Percentiles rank a stretch among this genome's conserved stretches.
These are phyloP conservation scores for Trypanosoma vivax DNA, from an alignment of 208 protist genomes.

Conservation along the genomic window DNA sequence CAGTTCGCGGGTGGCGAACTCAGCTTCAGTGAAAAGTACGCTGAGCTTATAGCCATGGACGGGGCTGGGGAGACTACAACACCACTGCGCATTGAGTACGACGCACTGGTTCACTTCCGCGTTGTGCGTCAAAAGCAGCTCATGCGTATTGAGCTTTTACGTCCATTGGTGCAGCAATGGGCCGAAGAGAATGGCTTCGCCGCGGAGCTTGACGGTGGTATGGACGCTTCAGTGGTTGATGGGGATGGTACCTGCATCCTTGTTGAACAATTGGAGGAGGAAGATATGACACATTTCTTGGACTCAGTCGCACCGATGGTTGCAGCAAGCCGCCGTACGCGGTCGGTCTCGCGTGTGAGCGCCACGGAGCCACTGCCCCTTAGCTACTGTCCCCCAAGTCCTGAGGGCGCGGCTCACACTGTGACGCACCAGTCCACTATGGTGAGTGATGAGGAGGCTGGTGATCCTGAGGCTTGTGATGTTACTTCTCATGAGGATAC, in stretches of 20 bases:
- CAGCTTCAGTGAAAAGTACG: conserved; percentile 51
- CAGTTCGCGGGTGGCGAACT: conserved; percentile 63
- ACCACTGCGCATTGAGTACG: conserved; percentile 53
- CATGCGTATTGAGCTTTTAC: conserved; percentile 69
- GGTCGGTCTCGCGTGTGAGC: conserved; percentile 66
- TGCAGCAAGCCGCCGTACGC: conserved; percentile 40
- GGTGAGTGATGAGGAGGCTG: neutral
- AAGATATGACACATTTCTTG: conserved; percentile 58
- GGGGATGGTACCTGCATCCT: conserved; percentile 21
- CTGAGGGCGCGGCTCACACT: neutral
- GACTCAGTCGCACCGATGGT: conserved; percentile 44
- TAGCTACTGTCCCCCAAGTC: conserved; percentile 17
- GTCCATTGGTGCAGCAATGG: conserved; percentile 34
- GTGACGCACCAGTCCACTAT: neutral
- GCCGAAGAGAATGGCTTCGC: conserved; percentile 56
- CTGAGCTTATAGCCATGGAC: conserved; percentile 51
- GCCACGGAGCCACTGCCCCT: conserved; percentile 62
- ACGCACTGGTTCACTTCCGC: conserved; percentile 61
- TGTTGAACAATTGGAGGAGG: conserved; percentile 34
- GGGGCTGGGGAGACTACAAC: conserved; percentile 40
- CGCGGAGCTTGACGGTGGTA: conserved; percentile 29
- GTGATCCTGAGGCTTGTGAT: neutral
- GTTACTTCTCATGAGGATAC: no score
- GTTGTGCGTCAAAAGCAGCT: conserved; percentile 49
- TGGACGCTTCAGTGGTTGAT: neutral